Conservation (phyloP, 129 eudicot species). For the Scalesia atractyloides region DNA sequence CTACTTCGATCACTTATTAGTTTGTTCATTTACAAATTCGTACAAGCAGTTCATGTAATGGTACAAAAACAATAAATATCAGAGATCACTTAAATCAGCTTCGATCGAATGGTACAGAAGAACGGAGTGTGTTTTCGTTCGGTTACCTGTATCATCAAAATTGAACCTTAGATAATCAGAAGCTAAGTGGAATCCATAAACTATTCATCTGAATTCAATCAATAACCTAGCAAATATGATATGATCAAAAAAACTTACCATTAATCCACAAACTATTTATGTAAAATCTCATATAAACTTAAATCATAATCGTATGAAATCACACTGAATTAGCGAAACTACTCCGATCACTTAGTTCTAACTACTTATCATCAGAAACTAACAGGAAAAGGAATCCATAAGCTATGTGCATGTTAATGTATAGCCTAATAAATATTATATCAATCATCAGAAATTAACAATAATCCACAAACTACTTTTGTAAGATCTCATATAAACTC, state of each 20-base stretch:
- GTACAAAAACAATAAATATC: slow-evolving; percentile 11
- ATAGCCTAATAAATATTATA: slow-evolving; percentile 4
- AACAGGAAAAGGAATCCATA: not conserved
- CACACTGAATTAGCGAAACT: too few species aligned
- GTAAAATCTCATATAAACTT: slow-evolving; percentile 3
- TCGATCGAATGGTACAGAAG: not conserved
- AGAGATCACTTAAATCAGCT: not conserved
- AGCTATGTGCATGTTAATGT: not conserved
- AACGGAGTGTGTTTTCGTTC: not conserved
- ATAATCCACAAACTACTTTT: too few species aligned
- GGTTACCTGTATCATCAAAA: slow-evolving; percentile 8
- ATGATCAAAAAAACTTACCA: not conserved
- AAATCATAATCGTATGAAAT: too few species aligned
- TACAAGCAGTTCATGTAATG: slow-evolving; percentile 6
- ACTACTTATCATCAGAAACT: too few species aligned
- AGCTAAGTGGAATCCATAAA: not conserved
- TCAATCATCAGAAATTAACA: too few species aligned
- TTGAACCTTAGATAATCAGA: not conserved
- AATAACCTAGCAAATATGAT: not conserved
- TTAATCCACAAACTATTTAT: not conserved
- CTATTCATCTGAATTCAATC: not conserved
- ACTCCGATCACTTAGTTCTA: too few species aligned
- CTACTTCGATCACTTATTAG: slow-evolving; percentile 7
- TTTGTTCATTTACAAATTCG: slow-evolving; percentile 12
- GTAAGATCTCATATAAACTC: too few species aligned